Base-by-base conservation (phyloP, 768 basidiomycete species). In the Amanita inopinata region DNA sequence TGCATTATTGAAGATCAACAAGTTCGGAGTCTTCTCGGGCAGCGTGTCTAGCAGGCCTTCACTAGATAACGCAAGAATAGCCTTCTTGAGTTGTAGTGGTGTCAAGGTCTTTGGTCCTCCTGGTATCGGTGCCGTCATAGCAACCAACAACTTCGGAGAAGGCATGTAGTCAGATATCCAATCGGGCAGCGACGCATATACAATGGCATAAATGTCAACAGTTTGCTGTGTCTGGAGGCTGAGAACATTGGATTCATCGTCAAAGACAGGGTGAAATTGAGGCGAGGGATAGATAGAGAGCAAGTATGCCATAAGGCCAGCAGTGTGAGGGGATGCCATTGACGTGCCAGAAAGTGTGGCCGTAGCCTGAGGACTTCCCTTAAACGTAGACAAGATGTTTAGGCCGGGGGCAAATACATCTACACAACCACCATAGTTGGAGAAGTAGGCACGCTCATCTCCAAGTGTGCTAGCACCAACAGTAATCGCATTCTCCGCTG, bases 251-350 rank as follows among this genome's bases (percentile, higher is more conserved):
- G 64, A 57, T 35, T 66, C 60, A 15, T 59, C 46, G 43, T 61
- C 54, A 47, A 77, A 52, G 3, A 50, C 41, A 12, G 83, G 81
- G 58, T 78, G 56, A 59, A 87, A 88, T 1, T 67, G 60, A 37
- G 61, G 50, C 0, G 78, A 78, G 3, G 84, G 85, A 65, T 92
- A 85, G 55, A 94, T 73, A 18, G 89, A 91, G 46, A 98, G 76
- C 49, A 91, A 73, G 73, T 98, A 98, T 9, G 93, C 93, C 39
- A 89, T 65, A 41, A 96, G 65, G 51, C 94, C 94, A 45, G 87
- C 86, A 32, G 76, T 80, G 65, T 94, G 92, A 34, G 94, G 94
- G 5, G 87, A 87, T 10, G 93, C 92, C 91, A 96, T 96, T 11
- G 86, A 90, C 5, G 90, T 92, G 32, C 90, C 90, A 0, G 87